These are phyloP conservation scores for Colletotrichum musae DNA, from an alignment of 2,329 filamentous ascomycete genomes.

Conservation along the genomic window DNA sequence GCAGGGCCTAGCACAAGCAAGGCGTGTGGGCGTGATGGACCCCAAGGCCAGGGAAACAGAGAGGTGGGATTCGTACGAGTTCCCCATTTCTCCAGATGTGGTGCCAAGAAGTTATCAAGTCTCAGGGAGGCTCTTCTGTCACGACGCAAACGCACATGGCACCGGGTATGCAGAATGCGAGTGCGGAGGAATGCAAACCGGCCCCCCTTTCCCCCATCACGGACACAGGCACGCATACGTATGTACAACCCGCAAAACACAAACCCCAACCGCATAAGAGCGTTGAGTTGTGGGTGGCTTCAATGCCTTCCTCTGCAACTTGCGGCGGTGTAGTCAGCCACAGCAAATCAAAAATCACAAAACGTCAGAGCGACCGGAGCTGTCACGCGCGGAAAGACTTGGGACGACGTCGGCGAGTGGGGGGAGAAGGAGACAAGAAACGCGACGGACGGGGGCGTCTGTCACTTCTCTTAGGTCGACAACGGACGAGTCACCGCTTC, in stretches of 20 bases:
- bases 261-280: not conserved
- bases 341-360: constrained; percentile 12
- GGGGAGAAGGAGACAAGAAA: constrained; percentile 9
- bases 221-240: constrained; percentile 14
- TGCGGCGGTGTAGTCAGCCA: not conserved
- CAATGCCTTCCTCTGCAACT: not conserved
- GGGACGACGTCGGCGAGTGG: constrained; percentile 28
- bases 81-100: constrained; percentile 16
- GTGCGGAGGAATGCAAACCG: constrained; percentile 26
- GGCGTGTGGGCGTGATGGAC: constrained; percentile 2
- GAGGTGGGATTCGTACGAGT: not conserved
- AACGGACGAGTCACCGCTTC: constrained; percentile 39
- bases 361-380: constrained; percentile 30
- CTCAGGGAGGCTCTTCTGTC: constrained; percentile 37
- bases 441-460: constrained; percentile 18
- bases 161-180: constrained; percentile 25
- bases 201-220: not conserved
- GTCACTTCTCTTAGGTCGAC: constrained; percentile 20
- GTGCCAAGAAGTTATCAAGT: constrained; percentile 26
- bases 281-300: not conserved
- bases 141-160: constrained; percentile 33
- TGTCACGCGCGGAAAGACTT: constrained; percentile 29
- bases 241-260: constrained; percentile 12
- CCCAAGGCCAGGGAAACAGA: not conserved
- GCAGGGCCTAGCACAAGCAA: constrained; percentile 26